These are phyloP conservation scores for Talaromyces pinophilus DNA, from an alignment of 2,329 filamentous ascomycete genomes.

Conservation along the genomic window DNA sequence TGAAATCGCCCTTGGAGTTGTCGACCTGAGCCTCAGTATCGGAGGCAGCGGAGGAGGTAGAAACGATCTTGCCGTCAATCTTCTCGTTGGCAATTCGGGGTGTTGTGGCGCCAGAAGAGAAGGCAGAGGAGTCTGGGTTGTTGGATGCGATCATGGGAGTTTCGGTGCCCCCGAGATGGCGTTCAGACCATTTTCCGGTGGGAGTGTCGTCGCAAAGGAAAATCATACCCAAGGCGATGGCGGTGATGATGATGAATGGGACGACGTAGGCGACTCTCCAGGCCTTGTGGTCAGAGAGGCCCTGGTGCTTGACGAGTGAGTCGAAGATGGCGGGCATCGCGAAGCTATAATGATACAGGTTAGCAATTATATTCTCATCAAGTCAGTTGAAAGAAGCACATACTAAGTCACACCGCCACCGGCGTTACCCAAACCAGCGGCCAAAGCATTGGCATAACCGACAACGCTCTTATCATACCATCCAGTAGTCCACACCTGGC, in stretches of 20 bases:
- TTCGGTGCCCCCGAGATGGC: constrained; percentile 57
- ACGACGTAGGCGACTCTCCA: constrained; percentile 87
- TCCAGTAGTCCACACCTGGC: constrained; percentile 88
- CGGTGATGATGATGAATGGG: constrained; percentile 73
- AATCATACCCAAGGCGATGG: constrained; percentile 67
- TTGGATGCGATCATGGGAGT: constrained; percentile 31
- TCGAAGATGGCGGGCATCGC: constrained; percentile 90
- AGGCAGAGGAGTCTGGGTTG: neutral
- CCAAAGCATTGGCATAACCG: constrained; percentile 81
- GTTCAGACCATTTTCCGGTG: constrained; percentile 76
- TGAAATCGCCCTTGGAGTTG: constrained; percentile 42
- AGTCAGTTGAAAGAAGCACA: constrained; percentile 7
- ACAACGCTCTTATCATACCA: constrained; percentile 94
- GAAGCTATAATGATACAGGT: constrained; percentile 53
- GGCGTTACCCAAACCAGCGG: constrained; percentile 81
- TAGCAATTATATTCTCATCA: neutral
- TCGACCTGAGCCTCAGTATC: constrained; percentile 46
- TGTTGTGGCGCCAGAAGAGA: constrained; percentile 28
- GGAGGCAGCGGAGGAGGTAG: constrained; percentile 3
- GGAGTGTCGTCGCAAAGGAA: constrained; percentile 79
- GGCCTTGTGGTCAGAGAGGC: constrained; percentile 66
- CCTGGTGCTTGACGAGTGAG: constrained; percentile 62
- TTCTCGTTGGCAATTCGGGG: constrained; percentile 30
- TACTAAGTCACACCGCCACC: constrained; percentile 85
- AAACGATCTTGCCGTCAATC: constrained; percentile 27